Conservation (phyloP, 2,329 filamentous ascomycete genomes). For the Laburnicola sp. region DNA sequence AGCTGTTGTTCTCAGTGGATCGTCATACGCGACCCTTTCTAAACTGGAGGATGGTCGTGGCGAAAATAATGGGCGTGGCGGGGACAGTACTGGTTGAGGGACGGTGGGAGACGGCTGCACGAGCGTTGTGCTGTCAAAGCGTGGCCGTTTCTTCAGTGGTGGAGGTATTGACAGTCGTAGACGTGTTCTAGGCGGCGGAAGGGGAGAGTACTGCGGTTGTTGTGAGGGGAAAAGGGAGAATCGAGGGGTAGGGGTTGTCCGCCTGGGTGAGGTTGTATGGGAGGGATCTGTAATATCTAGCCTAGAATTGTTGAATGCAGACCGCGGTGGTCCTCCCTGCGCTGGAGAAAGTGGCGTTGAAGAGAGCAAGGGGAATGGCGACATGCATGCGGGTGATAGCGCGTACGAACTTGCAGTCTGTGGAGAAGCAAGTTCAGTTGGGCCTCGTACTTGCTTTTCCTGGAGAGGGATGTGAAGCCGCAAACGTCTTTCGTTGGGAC, state of each 20-base stretch:
- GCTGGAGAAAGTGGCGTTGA: slow-evolving; percentile 9
- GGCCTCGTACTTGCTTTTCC: slow-evolving; percentile 4
- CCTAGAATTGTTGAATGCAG: slow-evolving; percentile 18
- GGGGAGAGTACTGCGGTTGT: slow-evolving; percentile 7
- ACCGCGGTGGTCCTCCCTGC: slow-evolving; percentile 19
- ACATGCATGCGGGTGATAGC: slow-evolving; percentile 30
- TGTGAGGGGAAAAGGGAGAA: slow-evolving; percentile 13
- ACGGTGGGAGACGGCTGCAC: slow-evolving; percentile 7
- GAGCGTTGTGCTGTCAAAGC: not conserved
- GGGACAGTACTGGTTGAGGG: not conserved
- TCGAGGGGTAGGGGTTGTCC: slow-evolving; percentile 7
- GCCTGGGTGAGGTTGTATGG: slow-evolving; percentile 12
- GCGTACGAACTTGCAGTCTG: slow-evolving; percentile 33
- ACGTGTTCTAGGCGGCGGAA: slow-evolving; percentile 3
- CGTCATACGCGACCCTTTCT: slow-evolving; percentile 6
- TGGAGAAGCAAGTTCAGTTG: slow-evolving; percentile 21
- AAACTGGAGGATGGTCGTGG: slow-evolving; percentile 4
- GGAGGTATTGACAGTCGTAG: slow-evolving; percentile 3
- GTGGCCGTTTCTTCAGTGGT: slow-evolving; percentile 2
- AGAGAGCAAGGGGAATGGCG: slow-evolving; percentile 28
- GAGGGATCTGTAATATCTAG: slow-evolving; percentile 6
- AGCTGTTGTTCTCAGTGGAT: slow-evolving; percentile 9
- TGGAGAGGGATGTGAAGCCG: slow-evolving; percentile 28
- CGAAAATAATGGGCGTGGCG: not conserved
- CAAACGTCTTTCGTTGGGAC: slow-evolving; percentile 26